phyloP scores from a whole-genome alignment of 2,329 filamentous ascomycete genomes.

The Exophiala spinifera region DNA sequence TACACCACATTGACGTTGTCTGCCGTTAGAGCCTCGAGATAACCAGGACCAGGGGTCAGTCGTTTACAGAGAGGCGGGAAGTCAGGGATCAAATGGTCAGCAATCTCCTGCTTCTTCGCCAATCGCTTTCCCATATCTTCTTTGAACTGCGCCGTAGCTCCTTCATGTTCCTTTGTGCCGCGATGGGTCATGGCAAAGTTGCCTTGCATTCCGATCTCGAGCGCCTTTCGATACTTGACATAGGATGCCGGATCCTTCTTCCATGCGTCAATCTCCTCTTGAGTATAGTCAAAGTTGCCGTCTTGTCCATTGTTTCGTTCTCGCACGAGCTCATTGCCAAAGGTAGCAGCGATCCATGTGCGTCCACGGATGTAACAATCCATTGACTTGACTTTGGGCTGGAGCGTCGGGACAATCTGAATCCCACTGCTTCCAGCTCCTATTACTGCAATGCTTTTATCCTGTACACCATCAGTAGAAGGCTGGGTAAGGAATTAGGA shows the following conservation, averaged over 20 bases:
- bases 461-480: slow-evolving; percentile 9
- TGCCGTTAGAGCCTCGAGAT: slow-evolving; percentile 30
- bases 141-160: slow-evolving; percentile 15
- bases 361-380: slow-evolving; percentile 31
- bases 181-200: slow-evolving; percentile 27
- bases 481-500: too few relatives aligned
- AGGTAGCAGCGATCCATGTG: slow-evolving; percentile 32
- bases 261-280: slow-evolving; percentile 29
- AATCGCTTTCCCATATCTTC: slow-evolving; percentile 27
- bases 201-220: slow-evolving; percentile 33
- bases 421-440: slow-evolving; percentile 31
- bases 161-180: slow-evolving; percentile 22
- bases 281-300: slow-evolving; percentile 31
- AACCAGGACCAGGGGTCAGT: slow-evolving; percentile 46
- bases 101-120: slow-evolving; percentile 35
- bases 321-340: slow-evolving; percentile 26
- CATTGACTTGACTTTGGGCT: slow-evolving; percentile 29
- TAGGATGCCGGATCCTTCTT: slow-evolving; percentile 25
- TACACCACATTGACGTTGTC: slow-evolving; percentile 29
- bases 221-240: slow-evolving; percentile 36
- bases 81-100: slow-evolving; percentile 39
- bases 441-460: slow-evolving; percentile 30
- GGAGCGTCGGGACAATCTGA: slow-evolving; percentile 32
- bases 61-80: slow-evolving; percentile 44
- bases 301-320: slow-evolving; percentile 28